Evolutionary conservation across 108 stramenopile genomes (phyloP).

Genomic region (Cyclotella choctawhatcheeana): DNA sequence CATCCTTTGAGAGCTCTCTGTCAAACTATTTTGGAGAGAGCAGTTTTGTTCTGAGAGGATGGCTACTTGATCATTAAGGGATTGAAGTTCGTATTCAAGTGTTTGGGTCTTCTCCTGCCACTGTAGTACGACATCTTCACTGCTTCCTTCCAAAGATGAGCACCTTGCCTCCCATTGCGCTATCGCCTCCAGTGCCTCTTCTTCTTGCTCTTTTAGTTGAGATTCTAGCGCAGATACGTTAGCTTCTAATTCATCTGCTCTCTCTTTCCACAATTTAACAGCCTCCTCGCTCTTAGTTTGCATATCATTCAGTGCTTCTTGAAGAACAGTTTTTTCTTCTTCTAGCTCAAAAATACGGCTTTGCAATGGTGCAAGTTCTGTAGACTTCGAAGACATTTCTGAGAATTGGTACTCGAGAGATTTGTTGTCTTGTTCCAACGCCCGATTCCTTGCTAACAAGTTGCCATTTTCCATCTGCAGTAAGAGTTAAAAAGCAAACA

Average conservation of each 20-base stretch:
- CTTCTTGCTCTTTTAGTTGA: slow-evolving; percentile 58
- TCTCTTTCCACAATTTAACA: slow-evolving; percentile 41
- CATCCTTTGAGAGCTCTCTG: neutral
- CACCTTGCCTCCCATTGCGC: slow-evolving; percentile 59
- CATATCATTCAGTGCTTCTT: slow-evolving; percentile 26
- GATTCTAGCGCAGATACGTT: slow-evolving; percentile 44
- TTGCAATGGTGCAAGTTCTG: slow-evolving; percentile 7
- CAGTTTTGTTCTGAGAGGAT: slow-evolving; percentile 15
- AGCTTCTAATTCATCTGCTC: slow-evolving; percentile 39
- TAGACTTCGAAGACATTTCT: slow-evolving; percentile 17
- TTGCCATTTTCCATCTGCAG: slow-evolving; percentile 36
- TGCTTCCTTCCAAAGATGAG: slow-evolving; percentile 43
- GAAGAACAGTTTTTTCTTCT: slow-evolving; percentile 22
- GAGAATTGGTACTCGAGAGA: slow-evolving; percentile 34
- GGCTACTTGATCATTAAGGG: slow-evolving; percentile 38
- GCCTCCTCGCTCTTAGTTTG: slow-evolving; percentile 21
- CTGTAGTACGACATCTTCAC: slow-evolving; percentile 28
- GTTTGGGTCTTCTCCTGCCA: slow-evolving; percentile 53
- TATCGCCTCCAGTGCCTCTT: slow-evolving; percentile 67
- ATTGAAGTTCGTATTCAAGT: slow-evolving; percentile 48
- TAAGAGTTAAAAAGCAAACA: neutral
- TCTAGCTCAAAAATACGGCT: slow-evolving; percentile 32
- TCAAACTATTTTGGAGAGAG: neutral
- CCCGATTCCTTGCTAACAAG: slow-evolving; percentile 36
- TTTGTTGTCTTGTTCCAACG: slow-evolving; percentile 46